Evolutionary conservation across 1,284 basidiomycete species (phyloP).

Genomic region (Puccinia polysora): DNA sequence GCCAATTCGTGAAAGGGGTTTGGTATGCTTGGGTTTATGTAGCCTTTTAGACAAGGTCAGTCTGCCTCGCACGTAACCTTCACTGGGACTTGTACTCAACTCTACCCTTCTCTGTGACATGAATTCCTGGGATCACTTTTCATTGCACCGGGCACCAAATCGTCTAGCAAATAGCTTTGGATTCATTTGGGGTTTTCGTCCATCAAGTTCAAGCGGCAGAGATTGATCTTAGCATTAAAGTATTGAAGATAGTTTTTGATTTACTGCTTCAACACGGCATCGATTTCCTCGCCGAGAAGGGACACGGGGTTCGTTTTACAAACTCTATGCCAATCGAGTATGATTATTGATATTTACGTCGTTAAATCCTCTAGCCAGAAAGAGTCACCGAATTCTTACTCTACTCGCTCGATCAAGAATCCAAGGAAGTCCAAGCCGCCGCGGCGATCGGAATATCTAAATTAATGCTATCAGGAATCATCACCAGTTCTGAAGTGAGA

Average conservation of each 20-base stretch:
- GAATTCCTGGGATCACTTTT: not conserved
- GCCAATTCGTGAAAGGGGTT: slow-evolving; percentile 74
- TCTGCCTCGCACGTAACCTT: slow-evolving; percentile 42
- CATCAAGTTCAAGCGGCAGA: slow-evolving; percentile 74
- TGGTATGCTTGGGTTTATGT: slow-evolving; percentile 79
- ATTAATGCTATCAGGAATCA: slow-evolving; percentile 77
- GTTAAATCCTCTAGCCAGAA: slow-evolving; percentile 58
- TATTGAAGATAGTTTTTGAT: slow-evolving; percentile 84
- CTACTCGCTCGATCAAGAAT: slow-evolving; percentile 68
- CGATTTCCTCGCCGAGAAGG: slow-evolving; percentile 61
- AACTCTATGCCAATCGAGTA: not conserved
- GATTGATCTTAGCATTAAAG: slow-evolving; percentile 70
- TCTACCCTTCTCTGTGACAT: not conserved
- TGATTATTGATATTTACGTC: too few species aligned
- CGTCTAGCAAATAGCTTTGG: slow-evolving; percentile 73
- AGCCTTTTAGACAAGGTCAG: slow-evolving; percentile 73
- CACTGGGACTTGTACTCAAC: too few species aligned
- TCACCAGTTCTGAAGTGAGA: slow-evolving; percentile 67
- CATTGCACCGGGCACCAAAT: not conserved
- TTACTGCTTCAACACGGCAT: slow-evolving; percentile 82
- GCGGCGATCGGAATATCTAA: slow-evolving; percentile 82
- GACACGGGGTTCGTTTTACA: slow-evolving; percentile 52
- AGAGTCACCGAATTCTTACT: slow-evolving; percentile 71
- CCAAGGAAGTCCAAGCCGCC: slow-evolving; percentile 70
- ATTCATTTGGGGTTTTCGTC: slow-evolving; percentile 85